phyloP scores from a whole-genome alignment of 1,284 basidiomycete species.

The Austropuccinia psidii region DNA sequence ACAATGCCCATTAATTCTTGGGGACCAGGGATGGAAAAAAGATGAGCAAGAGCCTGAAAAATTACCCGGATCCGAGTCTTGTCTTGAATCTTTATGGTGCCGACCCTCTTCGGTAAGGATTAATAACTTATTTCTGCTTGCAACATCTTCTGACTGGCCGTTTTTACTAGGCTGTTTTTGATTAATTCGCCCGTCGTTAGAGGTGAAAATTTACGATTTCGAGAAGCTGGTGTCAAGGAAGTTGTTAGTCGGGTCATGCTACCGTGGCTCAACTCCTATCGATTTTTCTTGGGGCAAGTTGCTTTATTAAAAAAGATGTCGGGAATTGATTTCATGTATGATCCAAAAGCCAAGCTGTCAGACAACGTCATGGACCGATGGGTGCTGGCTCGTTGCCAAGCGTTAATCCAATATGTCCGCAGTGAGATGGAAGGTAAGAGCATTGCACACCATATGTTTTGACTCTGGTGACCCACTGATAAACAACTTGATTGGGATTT shows the following conservation, averaged over 20 bases:
- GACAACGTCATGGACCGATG: constrained; percentile 97
- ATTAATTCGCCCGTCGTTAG: constrained; percentile 99
- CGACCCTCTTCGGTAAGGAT: constrained; percentile 81
- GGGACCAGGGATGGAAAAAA: constrained; percentile 82
- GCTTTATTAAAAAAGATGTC: constrained; percentile 76
- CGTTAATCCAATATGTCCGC: constrained; percentile 80
- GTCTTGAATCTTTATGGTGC: constrained; percentile 90
- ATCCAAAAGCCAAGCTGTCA: constrained; percentile 73
- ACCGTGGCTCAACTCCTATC: constrained; percentile 99
- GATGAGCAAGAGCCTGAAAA: constrained; percentile 97
- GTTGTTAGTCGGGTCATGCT: constrained; percentile 89
- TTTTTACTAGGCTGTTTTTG: constrained; percentile 72
- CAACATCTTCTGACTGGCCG: background rate
- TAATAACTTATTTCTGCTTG: background rate
- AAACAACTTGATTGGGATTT: background rate
- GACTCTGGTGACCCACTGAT: background rate
- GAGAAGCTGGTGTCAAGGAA: constrained; percentile 95
- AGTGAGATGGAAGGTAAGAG: constrained; percentile 76
- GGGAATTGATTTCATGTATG: constrained; percentile 73
- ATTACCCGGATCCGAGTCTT: constrained; percentile 94
- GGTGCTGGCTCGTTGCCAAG: constrained; percentile 95
- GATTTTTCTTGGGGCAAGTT: constrained; percentile 97
- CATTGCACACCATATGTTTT: background rate
- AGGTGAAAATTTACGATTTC: constrained; percentile 94
- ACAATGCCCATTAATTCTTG: constrained; percentile 11